Evolutionary conservation across 345 rosid genomes (phyloP).

Genomic region (Melaleuca quinquenervia): DNA sequence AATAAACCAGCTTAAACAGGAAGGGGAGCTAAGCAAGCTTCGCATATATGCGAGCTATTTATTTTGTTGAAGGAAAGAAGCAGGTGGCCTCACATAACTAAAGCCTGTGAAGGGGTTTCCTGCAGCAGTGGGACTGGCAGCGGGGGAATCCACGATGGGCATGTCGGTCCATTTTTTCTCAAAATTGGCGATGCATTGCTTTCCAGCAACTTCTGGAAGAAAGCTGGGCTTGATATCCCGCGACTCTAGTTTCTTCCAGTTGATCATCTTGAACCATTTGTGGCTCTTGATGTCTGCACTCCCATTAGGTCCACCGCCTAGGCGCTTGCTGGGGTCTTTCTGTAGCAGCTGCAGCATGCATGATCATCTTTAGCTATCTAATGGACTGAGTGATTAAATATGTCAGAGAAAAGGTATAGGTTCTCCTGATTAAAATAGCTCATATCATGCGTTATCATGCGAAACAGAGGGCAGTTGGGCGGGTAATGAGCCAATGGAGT

Average conservation of each 20-base stretch:
- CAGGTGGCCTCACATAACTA: constrained; percentile 60
- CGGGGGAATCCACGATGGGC: constrained; percentile 73
- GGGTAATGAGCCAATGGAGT: background rate
- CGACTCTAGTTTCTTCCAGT: constrained; percentile 82
- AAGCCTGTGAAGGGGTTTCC: constrained; percentile 62
- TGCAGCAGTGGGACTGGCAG: constrained; percentile 53
- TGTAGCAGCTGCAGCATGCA: constrained; percentile 43
- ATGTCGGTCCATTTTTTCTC: constrained; percentile 83
- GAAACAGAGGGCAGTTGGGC: background rate
- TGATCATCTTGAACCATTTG: constrained; percentile 78
- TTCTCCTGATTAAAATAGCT: background rate
- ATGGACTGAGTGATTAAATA: background rate
- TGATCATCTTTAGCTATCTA: background rate
- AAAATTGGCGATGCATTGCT: constrained; percentile 77
- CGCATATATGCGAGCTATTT: background rate
- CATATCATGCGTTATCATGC: background rate
- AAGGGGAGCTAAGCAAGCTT: background rate
- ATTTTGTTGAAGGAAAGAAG: constrained; percentile 15
- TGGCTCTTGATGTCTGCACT: constrained; percentile 62
- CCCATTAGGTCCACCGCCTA: constrained; percentile 64
- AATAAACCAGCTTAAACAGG: background rate
- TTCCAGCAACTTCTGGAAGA: constrained; percentile 70
- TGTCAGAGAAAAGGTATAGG: background rate
- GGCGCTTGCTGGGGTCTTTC: constrained; percentile 62
- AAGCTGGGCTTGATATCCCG: constrained; percentile 81